These are phyloP conservation scores for Pichia sp. DNA, from an alignment of 1,139 yeast species.

Conservation along the genomic window DNA sequence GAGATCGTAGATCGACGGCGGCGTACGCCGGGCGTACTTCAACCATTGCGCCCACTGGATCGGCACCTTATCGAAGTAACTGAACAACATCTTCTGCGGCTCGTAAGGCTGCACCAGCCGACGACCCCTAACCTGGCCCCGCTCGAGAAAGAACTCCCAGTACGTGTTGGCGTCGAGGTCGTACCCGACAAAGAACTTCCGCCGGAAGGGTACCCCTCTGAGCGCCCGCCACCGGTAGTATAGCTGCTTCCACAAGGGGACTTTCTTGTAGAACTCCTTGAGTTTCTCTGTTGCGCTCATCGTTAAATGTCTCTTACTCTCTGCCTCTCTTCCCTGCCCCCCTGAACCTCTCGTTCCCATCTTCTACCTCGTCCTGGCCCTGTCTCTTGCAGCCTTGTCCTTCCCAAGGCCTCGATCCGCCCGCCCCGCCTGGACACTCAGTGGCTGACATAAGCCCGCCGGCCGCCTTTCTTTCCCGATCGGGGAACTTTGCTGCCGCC, in stretches of 20 bases:
- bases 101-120: conserved; percentile 47
- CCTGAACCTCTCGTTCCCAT: neutral
- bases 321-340: neutral
- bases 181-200: conserved; percentile 55
- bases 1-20: conserved; percentile 64
- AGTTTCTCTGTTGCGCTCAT: conserved; percentile 30
- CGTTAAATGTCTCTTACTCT: neutral
- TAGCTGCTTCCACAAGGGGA: conserved; percentile 37
- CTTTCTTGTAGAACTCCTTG: conserved; percentile 17
- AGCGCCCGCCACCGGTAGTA: conserved; percentile 58
- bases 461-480: neutral
- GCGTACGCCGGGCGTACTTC: conserved; percentile 51
- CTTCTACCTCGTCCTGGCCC: neutral
- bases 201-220: conserved; percentile 57
- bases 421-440: neutral
- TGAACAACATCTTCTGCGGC: conserved; percentile 42
- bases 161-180: conserved; percentile 79
- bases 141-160: conserved; percentile 70
- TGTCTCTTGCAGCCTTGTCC: neutral
- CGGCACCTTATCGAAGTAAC: conserved; percentile 48
- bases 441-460: neutral
- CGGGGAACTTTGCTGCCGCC: neutral
- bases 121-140: conserved; percentile 38
- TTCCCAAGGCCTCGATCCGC: neutral
- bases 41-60: conserved; percentile 87